These are phyloP conservation scores for Scleromitrula shiraiana DNA, from an alignment of 2,329 filamentous ascomycete genomes.

Conservation along the genomic window DNA sequence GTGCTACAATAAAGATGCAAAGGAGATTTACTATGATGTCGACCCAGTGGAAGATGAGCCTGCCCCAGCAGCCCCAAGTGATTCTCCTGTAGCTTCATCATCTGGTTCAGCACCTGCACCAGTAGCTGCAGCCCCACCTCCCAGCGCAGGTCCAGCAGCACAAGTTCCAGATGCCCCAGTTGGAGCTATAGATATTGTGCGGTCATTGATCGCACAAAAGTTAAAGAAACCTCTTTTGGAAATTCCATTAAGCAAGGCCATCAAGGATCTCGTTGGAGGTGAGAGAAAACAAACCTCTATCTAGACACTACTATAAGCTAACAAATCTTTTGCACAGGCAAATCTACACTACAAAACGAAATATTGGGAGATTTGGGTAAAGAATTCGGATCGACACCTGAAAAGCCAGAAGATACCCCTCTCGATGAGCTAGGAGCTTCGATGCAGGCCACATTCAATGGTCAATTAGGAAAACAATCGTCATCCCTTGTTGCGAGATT, in stretches of 20 bases:
- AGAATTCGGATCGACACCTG: slow-evolving; percentile 95
- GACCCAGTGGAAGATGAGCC: slow-evolving; percentile 90
- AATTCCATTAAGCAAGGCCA: slow-evolving; percentile 88
- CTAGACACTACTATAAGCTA: slow-evolving; percentile 13
- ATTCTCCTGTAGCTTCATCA: slow-evolving; percentile 34
- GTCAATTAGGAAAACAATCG: slow-evolving; percentile 94
- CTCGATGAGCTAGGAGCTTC: slow-evolving; percentile 89
- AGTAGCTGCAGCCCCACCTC: slow-evolving; percentile 47
- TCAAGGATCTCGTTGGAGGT: slow-evolving; percentile 98
- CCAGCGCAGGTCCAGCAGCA: slow-evolving; percentile 77
- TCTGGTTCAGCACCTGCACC: slow-evolving; percentile 43
- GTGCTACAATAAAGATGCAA: slow-evolving; percentile 98
- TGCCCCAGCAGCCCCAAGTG: slow-evolving; percentile 44
- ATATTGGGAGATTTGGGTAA: slow-evolving; percentile 96
- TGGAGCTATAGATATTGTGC: slow-evolving; percentile 79
- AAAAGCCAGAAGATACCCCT: slow-evolving; percentile 96
- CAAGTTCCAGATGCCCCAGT: slow-evolving; percentile 82
- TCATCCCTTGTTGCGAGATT: slow-evolving; percentile 86
- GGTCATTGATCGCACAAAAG: slow-evolving; percentile 89
- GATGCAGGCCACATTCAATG: slow-evolving; percentile 98
- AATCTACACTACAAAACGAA: slow-evolving; percentile 97
- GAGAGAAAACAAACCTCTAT: slow-evolving; percentile 31
- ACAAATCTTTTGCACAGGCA: slow-evolving; percentile 50
- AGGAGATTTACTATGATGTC: slow-evolving; percentile 99
- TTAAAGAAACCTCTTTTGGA: slow-evolving; percentile 89